phyloP scores from a whole-genome alignment of 148 eudicot species.

The Arctostaphylos glauca region DNA sequence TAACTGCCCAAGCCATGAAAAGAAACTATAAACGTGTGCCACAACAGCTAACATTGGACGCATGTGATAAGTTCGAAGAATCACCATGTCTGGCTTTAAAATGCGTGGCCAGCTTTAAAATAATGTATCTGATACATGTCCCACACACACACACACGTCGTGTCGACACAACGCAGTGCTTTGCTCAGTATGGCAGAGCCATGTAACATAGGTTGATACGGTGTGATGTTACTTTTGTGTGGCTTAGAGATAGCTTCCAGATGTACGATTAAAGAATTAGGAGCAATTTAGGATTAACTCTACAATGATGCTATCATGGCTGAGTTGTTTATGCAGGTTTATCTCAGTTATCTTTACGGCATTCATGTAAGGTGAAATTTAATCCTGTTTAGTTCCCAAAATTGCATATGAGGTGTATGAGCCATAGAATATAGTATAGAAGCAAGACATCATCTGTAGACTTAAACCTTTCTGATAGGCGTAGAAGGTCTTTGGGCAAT shows the following conservation, averaged over 20 bases:
- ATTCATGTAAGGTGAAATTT: not conserved
- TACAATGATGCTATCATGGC: not conserved
- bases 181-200: not conserved
- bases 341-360: not conserved
- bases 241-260: not conserved
- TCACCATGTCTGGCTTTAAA: not conserved
- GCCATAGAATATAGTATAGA: no score
- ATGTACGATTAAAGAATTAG: not conserved
- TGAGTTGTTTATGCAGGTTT: not conserved
- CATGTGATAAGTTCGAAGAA: not conserved
- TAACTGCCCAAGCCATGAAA: no score
- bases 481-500: no score
- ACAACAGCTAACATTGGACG: not conserved
- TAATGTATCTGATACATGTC: not conserved
- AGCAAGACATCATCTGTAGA: no score
- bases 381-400: not conserved
- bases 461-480: no score
- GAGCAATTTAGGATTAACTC: slow-evolving; percentile 1
- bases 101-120: not conserved
- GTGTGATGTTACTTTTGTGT: not conserved
- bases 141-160: not conserved
- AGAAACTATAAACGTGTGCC: no score
- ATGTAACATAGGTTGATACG: not conserved
- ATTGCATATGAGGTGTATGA: not conserved
- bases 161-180: not conserved